phyloP scores from a whole-genome alignment of 805 yeast species.

The Ogataea sp. region DNA sequence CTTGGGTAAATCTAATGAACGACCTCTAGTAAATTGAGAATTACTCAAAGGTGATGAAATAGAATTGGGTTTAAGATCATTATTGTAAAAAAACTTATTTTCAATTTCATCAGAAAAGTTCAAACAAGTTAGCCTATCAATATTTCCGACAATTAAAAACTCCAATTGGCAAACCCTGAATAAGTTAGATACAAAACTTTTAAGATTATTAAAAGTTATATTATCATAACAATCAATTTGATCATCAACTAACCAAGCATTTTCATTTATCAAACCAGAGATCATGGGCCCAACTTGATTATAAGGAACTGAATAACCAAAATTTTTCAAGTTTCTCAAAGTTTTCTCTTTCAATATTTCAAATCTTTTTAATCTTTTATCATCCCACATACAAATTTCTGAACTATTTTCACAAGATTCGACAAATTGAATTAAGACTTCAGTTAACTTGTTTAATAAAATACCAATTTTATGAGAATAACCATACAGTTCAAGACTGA shows the following conservation, averaged over 20 bases:
- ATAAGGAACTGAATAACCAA: slow-evolving; percentile 69
- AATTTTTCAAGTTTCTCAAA: slow-evolving; percentile 56
- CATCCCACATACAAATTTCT: slow-evolving; percentile 16
- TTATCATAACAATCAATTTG: slow-evolving; percentile 42
- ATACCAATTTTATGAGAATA: slow-evolving; percentile 73
- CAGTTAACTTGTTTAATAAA: slow-evolving; percentile 53
- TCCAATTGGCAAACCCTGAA: slow-evolving; percentile 58
- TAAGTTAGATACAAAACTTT: slow-evolving; percentile 41
- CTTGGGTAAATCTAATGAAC: slow-evolving; percentile 34
- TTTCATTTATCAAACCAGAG: slow-evolving; percentile 61
- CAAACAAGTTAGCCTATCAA: slow-evolving; percentile 43
- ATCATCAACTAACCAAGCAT: slow-evolving; percentile 57
- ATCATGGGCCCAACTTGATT: slow-evolving; percentile 61
- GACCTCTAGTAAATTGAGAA: slow-evolving; percentile 34
- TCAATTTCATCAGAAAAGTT: slow-evolving; percentile 37
- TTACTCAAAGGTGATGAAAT: slow-evolving; percentile 29
- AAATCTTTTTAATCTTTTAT: slow-evolving; percentile 49
- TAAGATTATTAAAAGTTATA: slow-evolving; percentile 35
- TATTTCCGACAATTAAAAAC: slow-evolving; percentile 72
- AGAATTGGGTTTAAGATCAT: not conserved
- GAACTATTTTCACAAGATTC: slow-evolving; percentile 7
- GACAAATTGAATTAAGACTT: slow-evolving; percentile 40
- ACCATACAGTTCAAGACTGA: slow-evolving; percentile 63
- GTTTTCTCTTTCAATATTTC: slow-evolving; percentile 57
- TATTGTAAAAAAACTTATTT: slow-evolving; percentile 19